phyloP scores from a whole-genome alignment of 2,329 filamentous ascomycete species.

The Hypoxylon sp. region DNA sequence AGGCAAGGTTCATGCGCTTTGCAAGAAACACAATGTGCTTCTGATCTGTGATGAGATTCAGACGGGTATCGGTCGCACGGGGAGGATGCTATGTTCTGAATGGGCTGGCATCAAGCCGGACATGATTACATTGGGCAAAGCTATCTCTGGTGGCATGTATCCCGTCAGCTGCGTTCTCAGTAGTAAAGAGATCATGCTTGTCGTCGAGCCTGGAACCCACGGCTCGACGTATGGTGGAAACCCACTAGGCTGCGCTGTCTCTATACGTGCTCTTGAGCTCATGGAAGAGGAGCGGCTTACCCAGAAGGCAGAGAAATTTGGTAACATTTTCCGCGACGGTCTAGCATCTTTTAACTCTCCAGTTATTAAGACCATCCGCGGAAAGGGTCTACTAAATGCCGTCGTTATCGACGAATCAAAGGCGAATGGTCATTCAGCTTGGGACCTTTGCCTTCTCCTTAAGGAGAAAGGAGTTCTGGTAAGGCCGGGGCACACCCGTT shows the following conservation, averaged over 20 bases:
- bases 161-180: conserved; percentile 95
- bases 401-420: conserved; percentile 94
- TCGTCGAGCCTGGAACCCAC: conserved; percentile 95
- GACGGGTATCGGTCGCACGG: conserved; percentile 95
- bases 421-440: conserved; percentile 88
- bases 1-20: conserved; percentile 82
- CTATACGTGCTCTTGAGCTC: conserved; percentile 93
- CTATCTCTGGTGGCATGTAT: conserved; percentile 98
- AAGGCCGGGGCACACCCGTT: conserved; percentile 57
- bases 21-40: conserved; percentile 94
- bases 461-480: conserved; percentile 96
- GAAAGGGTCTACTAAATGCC: conserved; percentile 95
- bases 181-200: conserved; percentile 92
- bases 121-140: conserved; percentile 94
- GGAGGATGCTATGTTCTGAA: conserved; percentile 92
- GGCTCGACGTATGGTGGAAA: conserved; percentile 99
- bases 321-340: conserved; percentile 85
- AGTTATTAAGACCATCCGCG: conserved; percentile 85
- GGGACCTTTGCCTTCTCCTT: conserved; percentile 96
- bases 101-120: conserved; percentile 97
- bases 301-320: conserved; percentile 84
- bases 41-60: conserved; percentile 99
- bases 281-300: conserved; percentile 93
- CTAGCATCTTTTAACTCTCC: conserved; percentile 82
- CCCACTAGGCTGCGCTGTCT: conserved; percentile 93